Evolutionary conservation across 2,329 filamentous ascomycete genomes (phyloP), one percentile per base, ranked within the genome.

Genomic region (Zelopaecilomyces penicillatus): DNA sequence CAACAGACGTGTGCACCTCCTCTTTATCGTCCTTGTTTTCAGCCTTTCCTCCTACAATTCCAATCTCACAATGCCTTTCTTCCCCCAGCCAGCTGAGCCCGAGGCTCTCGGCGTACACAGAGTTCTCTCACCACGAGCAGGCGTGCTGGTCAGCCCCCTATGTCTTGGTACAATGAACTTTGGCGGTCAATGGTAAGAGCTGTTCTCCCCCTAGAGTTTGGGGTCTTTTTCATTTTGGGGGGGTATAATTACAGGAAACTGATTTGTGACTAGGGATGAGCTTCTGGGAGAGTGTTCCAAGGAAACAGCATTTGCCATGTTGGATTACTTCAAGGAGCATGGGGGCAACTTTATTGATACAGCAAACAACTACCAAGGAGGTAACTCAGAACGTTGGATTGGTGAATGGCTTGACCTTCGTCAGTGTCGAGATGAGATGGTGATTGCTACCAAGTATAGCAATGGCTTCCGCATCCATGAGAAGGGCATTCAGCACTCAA

Each of bases 291-390:
- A n/a, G 10, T 46, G 44, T n/a, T 34, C 42, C 12, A 46, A 46
- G 12, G 41, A 46, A 10, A 19, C 40, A 8, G 37, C 40, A 6
- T 46, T 46, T 43, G 34, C n/a, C n/a, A 26, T 46, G 28, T 30
- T 46, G 40, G 44, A 46, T 9, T 46, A 46, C 19, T 46, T 46
- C 38, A 42, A 46, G 12, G 43, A 31, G 6, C 44, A 68, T 1
- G 78, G 77, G 3, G 78, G 78, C 3, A 82, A 81, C 60, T 80
- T 82, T 57, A 77, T 82, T 53, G 78, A 82, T 55, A 81, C 75
- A 4, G 52, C 70, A 31, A 71, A 67, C 58, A 66, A 65, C 50
- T 76, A 76, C 54, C 67, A 76, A 49, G 48, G 64, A 40, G 71
- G 70, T 46, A 63, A 77, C 48, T 76, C 73, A 0, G 74, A 77